Conservation (phyloP, 106 monocot species). For the Phalaenopsis aphrodite region DNA sequence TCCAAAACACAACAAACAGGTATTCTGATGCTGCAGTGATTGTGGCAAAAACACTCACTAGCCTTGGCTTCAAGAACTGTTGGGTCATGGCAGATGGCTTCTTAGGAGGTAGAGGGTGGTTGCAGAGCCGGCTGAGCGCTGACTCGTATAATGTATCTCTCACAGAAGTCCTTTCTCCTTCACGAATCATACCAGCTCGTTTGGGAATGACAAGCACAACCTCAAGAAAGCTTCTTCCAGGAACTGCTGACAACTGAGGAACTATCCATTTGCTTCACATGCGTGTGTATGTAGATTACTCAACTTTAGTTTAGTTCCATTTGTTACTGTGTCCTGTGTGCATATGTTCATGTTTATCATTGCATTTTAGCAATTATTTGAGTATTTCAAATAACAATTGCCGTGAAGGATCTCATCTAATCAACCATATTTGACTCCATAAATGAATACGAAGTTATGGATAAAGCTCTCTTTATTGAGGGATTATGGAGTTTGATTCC, state of each 20-base stretch:
- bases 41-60: slow-evolving; percentile 63
- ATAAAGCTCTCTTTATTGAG: too few species aligned
- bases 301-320: background rate
- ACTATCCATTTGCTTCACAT: background rate
- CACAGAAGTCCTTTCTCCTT: slow-evolving; percentile 64
- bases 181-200: slow-evolving; percentile 70
- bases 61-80: slow-evolving; percentile 67
- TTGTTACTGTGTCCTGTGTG: background rate
- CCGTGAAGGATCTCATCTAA: too few species aligned
- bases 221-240: slow-evolving; percentile 54
- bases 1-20: slow-evolving; percentile 24
- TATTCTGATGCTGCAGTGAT: slow-evolving; percentile 62
- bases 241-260: slow-evolving; percentile 34
- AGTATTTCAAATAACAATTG: background rate
- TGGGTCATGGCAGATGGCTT: slow-evolving; percentile 66
- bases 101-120: slow-evolving; percentile 78
- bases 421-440: too few species aligned
- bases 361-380: background rate
- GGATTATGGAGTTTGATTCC: too few species aligned
- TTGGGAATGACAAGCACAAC: slow-evolving; percentile 49
- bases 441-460: too few species aligned
- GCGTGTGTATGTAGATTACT: background rate
- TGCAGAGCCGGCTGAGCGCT: slow-evolving; percentile 60
- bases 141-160: slow-evolving; percentile 54
- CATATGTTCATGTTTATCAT: background rate